A percentile compares a stretch with the other conserved stretches of the same genome.
Evolutionary conservation across 2,329 filamentous ascomycete species (phyloP).

Genomic region (Phyllosticta citriasiana): DNA sequence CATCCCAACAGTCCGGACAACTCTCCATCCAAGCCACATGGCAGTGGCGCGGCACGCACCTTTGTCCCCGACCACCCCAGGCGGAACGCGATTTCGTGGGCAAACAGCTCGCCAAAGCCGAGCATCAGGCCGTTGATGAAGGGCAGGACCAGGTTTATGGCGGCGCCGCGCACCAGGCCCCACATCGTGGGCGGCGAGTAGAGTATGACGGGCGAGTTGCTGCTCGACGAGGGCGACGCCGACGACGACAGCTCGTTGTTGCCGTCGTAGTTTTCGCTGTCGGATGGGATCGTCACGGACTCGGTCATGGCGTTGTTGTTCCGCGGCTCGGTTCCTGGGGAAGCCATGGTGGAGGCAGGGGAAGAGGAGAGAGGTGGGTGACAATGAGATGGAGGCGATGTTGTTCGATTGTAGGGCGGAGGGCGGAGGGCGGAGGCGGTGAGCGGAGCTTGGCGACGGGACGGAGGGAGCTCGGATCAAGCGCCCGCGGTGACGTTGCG

Average conservation of each 20-base stretch:
- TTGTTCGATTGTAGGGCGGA: neutral
- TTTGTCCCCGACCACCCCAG: constrained; percentile 91
- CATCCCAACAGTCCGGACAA: too few relatives aligned
- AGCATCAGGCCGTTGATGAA: constrained; percentile 98
- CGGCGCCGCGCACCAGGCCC: constrained; percentile 75
- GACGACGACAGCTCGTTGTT: constrained; percentile 51
- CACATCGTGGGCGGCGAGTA: constrained; percentile 85
- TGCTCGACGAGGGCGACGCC: constrained; percentile 43
- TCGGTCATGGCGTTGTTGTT: constrained; percentile 43
- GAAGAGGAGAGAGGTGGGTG: neutral
- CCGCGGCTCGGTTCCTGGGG: neutral
- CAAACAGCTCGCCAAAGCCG: constrained; percentile 92
- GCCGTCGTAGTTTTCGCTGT: constrained; percentile 72
- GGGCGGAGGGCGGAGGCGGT: neutral
- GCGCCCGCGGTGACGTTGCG: constrained; percentile 8
- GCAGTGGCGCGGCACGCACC: constrained; percentile 39
- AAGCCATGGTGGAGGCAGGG: constrained; percentile 5
- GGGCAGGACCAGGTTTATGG: constrained; percentile 89
- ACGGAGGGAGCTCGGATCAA: neutral
- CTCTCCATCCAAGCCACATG: too few relatives aligned
- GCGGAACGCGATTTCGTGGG: constrained; percentile 87
- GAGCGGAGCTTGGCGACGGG: neutral
- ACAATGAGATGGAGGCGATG: neutral
- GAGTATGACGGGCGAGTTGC: constrained; percentile 62
- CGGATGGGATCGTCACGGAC: constrained; percentile 67